Evolutionary conservation across 371 early-diverging fungal genomes (phyloP).

Genomic region (Syncephalis fuscata): DNA sequence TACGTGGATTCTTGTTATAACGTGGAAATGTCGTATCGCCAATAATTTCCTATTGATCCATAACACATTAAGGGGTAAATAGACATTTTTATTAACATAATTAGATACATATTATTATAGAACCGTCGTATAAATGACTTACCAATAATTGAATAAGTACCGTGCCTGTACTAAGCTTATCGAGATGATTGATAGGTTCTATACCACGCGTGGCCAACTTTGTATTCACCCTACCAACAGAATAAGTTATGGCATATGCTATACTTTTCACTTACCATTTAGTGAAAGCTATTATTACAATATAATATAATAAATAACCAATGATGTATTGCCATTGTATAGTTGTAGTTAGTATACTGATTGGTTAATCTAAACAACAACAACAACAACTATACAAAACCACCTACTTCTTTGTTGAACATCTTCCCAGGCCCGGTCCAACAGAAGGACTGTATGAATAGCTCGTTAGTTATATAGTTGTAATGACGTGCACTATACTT

Average conservation of each 20-base stretch:
- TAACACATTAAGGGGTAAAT: too few relatives aligned
- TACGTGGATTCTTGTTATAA: conserved; percentile 74
- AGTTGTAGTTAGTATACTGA: conserved; percentile 3
- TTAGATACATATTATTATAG: not conserved
- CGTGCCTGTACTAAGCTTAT: conserved; percentile 67
- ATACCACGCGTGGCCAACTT: conserved; percentile 50
- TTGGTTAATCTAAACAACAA: not conserved
- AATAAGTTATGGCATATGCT: not conserved
- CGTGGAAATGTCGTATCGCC: conserved; percentile 53
- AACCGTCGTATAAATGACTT: conserved; percentile 15
- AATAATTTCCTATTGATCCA: conserved; percentile 55
- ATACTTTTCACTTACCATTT: conserved; percentile 37
- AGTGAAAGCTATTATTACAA: too few relatives aligned
- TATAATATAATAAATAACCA: too few relatives aligned
- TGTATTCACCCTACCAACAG: conserved; percentile 73
- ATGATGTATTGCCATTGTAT: too few relatives aligned
- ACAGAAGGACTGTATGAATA: conserved; percentile 7
- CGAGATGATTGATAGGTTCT: conserved; percentile 41
- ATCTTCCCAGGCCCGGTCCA: conserved; percentile 68
- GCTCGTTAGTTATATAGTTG: too few relatives aligned
- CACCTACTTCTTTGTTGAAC: conserved; percentile 77
- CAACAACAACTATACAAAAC: not conserved
- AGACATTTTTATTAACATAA: not conserved
- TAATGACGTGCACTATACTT: too few relatives aligned
- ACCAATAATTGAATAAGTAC: conserved; percentile 70